phyloP scores from a whole-genome alignment of 1,284 basidiomycete genomes.

The Lentinus polychrous region DNA sequence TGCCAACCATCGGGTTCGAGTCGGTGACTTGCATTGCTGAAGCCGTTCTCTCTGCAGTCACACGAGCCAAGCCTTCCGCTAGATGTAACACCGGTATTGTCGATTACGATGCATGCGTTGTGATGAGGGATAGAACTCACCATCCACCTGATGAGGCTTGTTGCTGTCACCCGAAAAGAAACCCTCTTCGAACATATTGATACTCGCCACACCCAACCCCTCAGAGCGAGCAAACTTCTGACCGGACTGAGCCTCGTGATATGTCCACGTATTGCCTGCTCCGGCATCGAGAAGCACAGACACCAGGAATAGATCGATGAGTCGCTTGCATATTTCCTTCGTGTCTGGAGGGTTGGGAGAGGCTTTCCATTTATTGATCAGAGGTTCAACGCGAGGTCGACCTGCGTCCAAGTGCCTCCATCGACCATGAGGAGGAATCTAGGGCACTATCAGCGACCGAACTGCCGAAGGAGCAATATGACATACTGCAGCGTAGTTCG shows the following conservation, averaged over 20 bases:
- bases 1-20: conserved; percentile 83
- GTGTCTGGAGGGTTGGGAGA: conserved; percentile 38
- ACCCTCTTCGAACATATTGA: conserved; percentile 84
- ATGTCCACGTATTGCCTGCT: conserved; percentile 81
- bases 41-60: conserved; percentile 60
- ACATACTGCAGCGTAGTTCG: conserved; percentile 56
- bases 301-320: conserved; percentile 89
- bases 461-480: background rate
- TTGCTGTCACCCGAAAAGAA: conserved; percentile 67
- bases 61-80: conserved; percentile 67
- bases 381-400: conserved; percentile 51
- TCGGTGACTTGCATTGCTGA: conserved; percentile 76
- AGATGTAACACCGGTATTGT: conserved; percentile 6
- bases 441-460: conserved; percentile 3
- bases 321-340: conserved; percentile 62
- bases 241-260: conserved; percentile 56
- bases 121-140: conserved; percentile 32
- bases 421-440: conserved; percentile 88
- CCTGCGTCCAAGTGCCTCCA: conserved; percentile 85
- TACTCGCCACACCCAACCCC: conserved; percentile 87
- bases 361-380: conserved; percentile 50
- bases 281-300: conserved; percentile 93
- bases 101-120: conserved; percentile 5
- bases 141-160: conserved; percentile 73
- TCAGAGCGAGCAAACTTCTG: conserved; percentile 73